A percentile compares a stretch with the other conserved stretches of the same genome.
Conservation (phyloP, 1,284 basidiomycete genomes). For the Ceratobasidium theobromae region DNA sequence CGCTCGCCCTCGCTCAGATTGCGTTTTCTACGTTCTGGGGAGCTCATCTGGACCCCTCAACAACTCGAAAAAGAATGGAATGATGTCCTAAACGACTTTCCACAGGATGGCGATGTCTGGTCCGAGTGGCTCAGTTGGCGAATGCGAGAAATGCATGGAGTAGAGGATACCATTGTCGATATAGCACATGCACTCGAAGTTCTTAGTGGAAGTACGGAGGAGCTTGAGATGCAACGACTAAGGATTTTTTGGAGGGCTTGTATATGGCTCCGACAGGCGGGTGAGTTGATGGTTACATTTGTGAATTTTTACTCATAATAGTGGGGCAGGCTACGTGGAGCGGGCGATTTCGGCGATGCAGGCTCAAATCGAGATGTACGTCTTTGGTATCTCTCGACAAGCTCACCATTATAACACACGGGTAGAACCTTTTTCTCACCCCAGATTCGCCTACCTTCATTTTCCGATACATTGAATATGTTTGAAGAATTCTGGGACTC, state of each 20-base stretch:
- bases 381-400: neutral
- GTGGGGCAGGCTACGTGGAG: slow-evolving; percentile 47
- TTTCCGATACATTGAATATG: slow-evolving; percentile 41
- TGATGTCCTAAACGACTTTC: slow-evolving; percentile 51
- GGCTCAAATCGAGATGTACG: slow-evolving; percentile 50
- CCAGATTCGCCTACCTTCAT: slow-evolving; percentile 38
- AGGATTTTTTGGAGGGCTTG: slow-evolving; percentile 71
- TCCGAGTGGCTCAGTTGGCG: slow-evolving; percentile 78
- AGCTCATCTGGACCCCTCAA: slow-evolving; percentile 63
- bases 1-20: slow-evolving; percentile 55
- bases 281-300: slow-evolving; percentile 48
- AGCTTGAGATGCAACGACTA: slow-evolving; percentile 57
- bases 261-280: slow-evolving; percentile 71
- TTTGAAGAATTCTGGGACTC: slow-evolving; percentile 53
- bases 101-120: slow-evolving; percentile 50
- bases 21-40: slow-evolving; percentile 68
- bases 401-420: slow-evolving; percentile 6
- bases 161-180: slow-evolving; percentile 57
- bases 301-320: neutral
- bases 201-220: slow-evolving; percentile 42
- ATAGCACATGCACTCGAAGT: slow-evolving; percentile 49
- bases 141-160: slow-evolving; percentile 45
- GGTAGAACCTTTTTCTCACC: slow-evolving; percentile 47
- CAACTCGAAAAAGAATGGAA: slow-evolving; percentile 70
- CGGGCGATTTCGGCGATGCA: slow-evolving; percentile 50